A percentile compares a stretch with the other conserved stretches of the same genome.
phyloP scores from a whole-genome alignment of 2,329 filamentous ascomycete species.

The Albifimbria verrucaria region DNA sequence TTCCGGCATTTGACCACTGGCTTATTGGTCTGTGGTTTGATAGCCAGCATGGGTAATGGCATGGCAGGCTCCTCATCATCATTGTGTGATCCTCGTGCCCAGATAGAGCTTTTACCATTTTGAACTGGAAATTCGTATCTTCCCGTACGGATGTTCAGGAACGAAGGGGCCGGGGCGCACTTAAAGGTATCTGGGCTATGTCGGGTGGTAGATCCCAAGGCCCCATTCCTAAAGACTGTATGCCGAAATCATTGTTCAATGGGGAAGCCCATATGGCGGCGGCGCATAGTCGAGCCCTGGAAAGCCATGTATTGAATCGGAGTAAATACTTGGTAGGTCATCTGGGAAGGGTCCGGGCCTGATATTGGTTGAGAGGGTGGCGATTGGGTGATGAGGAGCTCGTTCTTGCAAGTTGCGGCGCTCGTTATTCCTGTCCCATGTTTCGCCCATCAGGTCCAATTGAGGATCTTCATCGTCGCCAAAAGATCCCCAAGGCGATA shows the following conservation, averaged over 20 bases:
- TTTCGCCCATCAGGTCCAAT: neutral
- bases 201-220: neutral
- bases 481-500: conserved; percentile 4
- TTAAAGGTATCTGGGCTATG: neutral
- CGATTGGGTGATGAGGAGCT: too few relatives aligned
- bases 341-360: neutral
- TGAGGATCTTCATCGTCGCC: conserved; percentile 7
- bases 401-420: conserved; percentile 12
- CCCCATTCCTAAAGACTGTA: neutral
- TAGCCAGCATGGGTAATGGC: neutral
- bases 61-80: conserved; percentile 9
- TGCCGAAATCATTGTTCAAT: neutral
- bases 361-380: neutral
- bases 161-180: conserved; percentile 2
- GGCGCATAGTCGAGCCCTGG: conserved; percentile 10
- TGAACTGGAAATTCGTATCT: conserved; percentile 29
- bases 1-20: neutral
- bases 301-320: conserved; percentile 4
- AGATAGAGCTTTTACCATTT: conserved; percentile 28
- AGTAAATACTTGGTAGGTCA: conserved; percentile 2
- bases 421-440: conserved; percentile 7
- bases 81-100: conserved; percentile 22
- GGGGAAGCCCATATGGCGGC: conserved; percentile 9
- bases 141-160: conserved; percentile 14
- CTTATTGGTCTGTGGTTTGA: neutral